Base-by-base conservation (phyloP, 1,284 basidiomycete species). In the Trichosporon sp. region DNA sequence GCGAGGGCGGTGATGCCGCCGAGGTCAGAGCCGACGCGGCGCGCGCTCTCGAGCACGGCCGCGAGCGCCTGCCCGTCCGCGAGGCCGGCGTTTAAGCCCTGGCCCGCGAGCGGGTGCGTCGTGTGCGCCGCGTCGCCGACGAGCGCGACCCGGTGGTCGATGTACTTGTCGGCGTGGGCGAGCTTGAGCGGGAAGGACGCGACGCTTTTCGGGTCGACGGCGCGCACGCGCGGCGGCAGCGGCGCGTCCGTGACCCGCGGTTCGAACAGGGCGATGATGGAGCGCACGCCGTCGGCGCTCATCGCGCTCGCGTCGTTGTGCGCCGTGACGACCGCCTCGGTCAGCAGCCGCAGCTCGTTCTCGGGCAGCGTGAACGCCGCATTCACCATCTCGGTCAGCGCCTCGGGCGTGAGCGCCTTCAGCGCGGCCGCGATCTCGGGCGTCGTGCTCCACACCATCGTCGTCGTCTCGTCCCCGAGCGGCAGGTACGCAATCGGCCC, bases 81-180 rank as follows among this genome's bases (percentile, higher is more conserved):
- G 18, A 99, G 84, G 21, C 96, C 97, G 76, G 96, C 85, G 80
- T 99, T 99, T 53, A 99, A 85, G 0, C 96, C 97, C 79, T 99
- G 97, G 1, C 97, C 97, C 0, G 95, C 96, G n/a, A 99, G 88
- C 0, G 97, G 97, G 78, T 99, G 97, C 4, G 94, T 87, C 0
- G 93, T 93, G 78, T 99, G 97, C 15, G 95, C 96, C 1, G 97
- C 95, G 82, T 99, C 97, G 4, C 97, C 97, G 1, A 99, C 89
- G 2, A 99, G 88, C 9, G 84, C 82, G 23, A 95, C 92, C 7
- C 72, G 66, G 68, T 73, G 72, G 1, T 68, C 68, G 58, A 95
- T 85, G 81, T 99, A 99, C 0, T 87, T 84, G 67, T 95, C 93
- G 0, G 93, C 91, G 76, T 99, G 97, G 65, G 88, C 91, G 73